Percentiles rank a stretch among this genome's conserved stretches.
These are phyloP conservation scores for Zasmidium cellare DNA, from an alignment of 2,329 filamentous ascomycete species.

Conservation along the genomic window DNA sequence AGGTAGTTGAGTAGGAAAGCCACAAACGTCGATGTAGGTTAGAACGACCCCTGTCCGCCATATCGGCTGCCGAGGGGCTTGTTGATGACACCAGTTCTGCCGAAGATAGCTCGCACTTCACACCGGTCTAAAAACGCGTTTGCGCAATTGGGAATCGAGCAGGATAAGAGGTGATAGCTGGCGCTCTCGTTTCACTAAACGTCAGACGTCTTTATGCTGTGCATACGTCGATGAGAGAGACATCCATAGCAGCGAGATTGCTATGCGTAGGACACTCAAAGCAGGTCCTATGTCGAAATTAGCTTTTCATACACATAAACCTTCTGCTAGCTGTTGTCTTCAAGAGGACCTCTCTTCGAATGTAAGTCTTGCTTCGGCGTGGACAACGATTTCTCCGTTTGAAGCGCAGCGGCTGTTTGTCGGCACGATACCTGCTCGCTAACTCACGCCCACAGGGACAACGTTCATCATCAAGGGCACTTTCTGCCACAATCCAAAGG, in stretches of 20 bases:
- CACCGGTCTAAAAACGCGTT: neutral
- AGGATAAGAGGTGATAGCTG: neutral
- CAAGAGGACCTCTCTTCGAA: no score
- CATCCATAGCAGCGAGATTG: neutral
- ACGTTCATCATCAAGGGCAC: conserved; percentile 20
- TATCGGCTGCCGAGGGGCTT: neutral
- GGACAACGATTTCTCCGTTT: no score
- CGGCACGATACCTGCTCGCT: neutral
- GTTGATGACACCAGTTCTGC: neutral
- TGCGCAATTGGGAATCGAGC: neutral
- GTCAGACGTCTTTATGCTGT: neutral
- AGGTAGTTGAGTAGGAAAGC: neutral
- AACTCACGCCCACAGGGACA: neutral
- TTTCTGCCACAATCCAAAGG: conserved; percentile 40
- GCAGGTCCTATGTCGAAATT: no score
- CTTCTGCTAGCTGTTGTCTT: no score
- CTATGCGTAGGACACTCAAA: no score
- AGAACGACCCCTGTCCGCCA: neutral
- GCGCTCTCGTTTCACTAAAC: neutral
- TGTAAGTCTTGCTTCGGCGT: no score
- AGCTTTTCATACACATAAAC: no score
- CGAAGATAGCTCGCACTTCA: neutral
- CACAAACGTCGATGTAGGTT: neutral
- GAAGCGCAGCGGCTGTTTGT: neutral
- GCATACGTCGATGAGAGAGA: neutral